phyloP scores from a whole-genome alignment of 2,329 filamentous ascomycete genomes.

The Ceratocystis eucalypticola region DNA sequence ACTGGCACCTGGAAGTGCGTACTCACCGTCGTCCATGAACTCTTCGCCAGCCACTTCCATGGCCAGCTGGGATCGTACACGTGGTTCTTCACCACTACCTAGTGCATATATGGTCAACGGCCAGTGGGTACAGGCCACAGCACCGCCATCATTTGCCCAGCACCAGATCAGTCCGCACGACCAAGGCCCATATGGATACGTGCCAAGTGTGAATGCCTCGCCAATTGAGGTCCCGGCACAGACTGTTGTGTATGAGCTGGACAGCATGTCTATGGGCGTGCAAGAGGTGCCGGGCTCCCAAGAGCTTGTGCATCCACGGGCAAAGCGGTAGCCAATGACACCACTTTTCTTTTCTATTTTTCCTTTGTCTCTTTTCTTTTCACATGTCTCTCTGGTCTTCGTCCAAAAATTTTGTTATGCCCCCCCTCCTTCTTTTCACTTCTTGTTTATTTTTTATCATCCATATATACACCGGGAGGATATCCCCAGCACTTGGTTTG shows the following conservation, averaged over 20 bases:
- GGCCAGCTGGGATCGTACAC: conserved; percentile 13
- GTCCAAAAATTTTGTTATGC: too few species aligned
- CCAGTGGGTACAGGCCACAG: conserved; percentile 12
- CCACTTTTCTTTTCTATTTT: neutral
- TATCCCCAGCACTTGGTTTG: conserved; percentile 1
- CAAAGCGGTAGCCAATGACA: neutral
- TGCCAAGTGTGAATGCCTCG: conserved; percentile 5
- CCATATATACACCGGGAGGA: neutral
- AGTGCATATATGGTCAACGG: conserved; percentile 12
- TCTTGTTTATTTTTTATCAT: conserved; percentile 9
- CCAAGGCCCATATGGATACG: conserved; percentile 4
- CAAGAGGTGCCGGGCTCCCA: conserved; percentile 15
- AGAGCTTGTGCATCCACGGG: conserved; percentile 17
- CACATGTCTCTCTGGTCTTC: neutral
- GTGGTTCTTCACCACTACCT: conserved; percentile 9
- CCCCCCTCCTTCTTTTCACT: neutral
- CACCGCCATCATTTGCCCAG: neutral
- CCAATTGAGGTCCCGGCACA: conserved; percentile 12
- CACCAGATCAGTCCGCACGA: neutral
- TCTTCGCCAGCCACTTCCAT: conserved; percentile 9
- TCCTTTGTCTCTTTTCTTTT: neutral
- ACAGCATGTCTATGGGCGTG: conserved; percentile 10
- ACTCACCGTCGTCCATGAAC: conserved; percentile 1
- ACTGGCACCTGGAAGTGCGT: neutral
- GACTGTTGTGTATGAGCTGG: conserved; percentile 16